Percentiles rank a stretch among this genome's conserved stretches.
Conservation (phyloP, 2,329 filamentous ascomycete species). For the Dothideomycetidae sp. region DNA sequence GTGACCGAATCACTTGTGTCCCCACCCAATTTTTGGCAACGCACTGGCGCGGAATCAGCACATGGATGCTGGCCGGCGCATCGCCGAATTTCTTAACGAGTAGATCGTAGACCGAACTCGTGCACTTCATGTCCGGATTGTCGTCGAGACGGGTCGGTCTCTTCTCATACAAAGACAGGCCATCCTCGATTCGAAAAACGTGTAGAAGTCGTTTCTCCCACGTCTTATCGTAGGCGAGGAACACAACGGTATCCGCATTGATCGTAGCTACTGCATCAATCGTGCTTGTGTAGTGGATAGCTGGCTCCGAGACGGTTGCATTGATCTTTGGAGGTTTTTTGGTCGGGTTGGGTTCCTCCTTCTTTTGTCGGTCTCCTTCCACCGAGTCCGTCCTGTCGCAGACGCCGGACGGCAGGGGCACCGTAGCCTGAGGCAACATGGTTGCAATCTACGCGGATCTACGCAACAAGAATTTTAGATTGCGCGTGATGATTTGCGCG, state of each 20-base stretch:
- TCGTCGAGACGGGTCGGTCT: neutral
- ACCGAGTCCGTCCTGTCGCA: neutral
- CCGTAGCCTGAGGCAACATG: neutral
- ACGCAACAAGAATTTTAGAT: too few species aligned
- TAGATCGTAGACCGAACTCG: neutral
- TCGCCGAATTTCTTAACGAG: neutral
- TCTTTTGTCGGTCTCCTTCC: neutral
- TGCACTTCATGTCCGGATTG: neutral
- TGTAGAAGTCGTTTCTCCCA: neutral
- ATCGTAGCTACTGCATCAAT: neutral
- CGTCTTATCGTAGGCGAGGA: neutral
- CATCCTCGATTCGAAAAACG: neutral
- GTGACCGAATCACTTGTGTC: neutral
- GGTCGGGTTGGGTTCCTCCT: neutral
- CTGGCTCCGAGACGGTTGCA: neutral
- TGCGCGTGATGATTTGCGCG: too few species aligned
- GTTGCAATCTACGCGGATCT: neutral
- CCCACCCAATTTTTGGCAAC: too few species aligned
- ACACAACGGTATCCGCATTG: neutral
- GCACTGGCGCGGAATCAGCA: neutral
- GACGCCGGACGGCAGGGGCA: neutral
- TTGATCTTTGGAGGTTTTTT: neutral
- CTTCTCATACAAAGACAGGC: neutral
- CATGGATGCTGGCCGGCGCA: neutral
- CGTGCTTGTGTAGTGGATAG: neutral